Base-by-base conservation (phyloP, 1,284 basidiomycete species). In the Ceraceosorus guamensis region DNA sequence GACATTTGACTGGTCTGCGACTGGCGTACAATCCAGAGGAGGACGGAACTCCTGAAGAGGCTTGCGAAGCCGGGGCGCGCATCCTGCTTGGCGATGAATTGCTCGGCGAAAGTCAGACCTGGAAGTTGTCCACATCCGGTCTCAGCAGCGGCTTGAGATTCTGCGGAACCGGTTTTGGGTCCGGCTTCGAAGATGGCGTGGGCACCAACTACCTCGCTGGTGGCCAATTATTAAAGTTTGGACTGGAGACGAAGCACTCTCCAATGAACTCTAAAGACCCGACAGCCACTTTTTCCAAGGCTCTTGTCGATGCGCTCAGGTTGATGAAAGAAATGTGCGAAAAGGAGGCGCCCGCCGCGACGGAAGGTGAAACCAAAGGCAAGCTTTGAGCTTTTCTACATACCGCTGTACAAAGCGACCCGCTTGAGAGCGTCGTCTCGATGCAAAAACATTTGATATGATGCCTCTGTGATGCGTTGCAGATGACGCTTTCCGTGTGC, bases 61-160 rank as follows among this genome's bases (percentile, higher is more conserved):
- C 34, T n/a, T 7, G 7, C 8, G n/a, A 8, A 6, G 16, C 14
- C 31, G 56, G 56, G 10, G 50, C 57, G 31, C 34, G 18, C 44
- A 47, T 52, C 16, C 46, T 77, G 2, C 73, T 76, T 48, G 46
- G 60, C 7, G 91, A 97, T 77, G 80, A 83, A 43, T 75, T 91
- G 14, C 95, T 91, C 76, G 78, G 79, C 45, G 82, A 82, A 65
- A 90, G 87, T 68, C 83, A 88, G 70, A 83, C 84, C 59, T 97
- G 92, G 92, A 88, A 87, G 71, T 79, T 97, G 50, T 91, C 88
- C 68, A 96, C 93, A 5, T 92, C 89, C 77, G 91, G 88, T 3
- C 76, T 97, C 65, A 90, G 86, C 75, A 86, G 87, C 18, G 92
- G 92, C 0, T 82, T 86, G 68, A 81, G 87, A 51, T 96, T 97